A percentile compares a stretch with the other conserved stretches of the same genome.
Evolutionary conservation across 441 rosid species (phyloP).

Genomic region (Sinapis alba): DNA sequence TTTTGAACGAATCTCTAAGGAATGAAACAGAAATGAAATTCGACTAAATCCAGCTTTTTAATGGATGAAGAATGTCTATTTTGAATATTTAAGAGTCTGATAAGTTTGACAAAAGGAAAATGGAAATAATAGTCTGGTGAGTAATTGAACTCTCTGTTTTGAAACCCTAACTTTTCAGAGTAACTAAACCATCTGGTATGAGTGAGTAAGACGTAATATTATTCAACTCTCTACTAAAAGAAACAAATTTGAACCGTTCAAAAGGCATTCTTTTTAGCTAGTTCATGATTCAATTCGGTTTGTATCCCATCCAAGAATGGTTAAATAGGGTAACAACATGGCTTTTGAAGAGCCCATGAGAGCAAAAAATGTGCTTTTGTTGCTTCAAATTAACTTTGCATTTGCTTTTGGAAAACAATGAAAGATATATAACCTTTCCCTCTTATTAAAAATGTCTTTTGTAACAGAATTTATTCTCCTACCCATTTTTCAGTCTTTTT

Average conservation of each 20-base stretch:
- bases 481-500: neutral
- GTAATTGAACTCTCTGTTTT: neutral
- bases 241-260: too few species aligned
- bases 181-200: neutral
- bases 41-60: too few species aligned
- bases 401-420: constrained; percentile 25
- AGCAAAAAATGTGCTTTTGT: constrained; percentile 13
- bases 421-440: constrained; percentile 15
- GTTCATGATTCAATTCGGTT: neutral
- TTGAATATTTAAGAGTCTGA: too few species aligned
- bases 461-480: constrained; percentile 19
- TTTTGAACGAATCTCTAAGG: too few species aligned
- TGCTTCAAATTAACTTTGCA: too few species aligned
- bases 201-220: neutral
- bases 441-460: neutral
- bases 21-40: constrained; percentile 3
- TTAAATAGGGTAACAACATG: neutral
- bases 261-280: neutral
- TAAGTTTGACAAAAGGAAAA: neutral
- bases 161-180: neutral
- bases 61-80: too few species aligned
- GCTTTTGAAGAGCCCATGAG: constrained; percentile 32
- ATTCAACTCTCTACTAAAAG: neutral
- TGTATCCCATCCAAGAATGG: constrained; percentile 9
- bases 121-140: neutral